These are phyloP conservation scores for Sclerotinia subarctica DNA, from an alignment of 2,329 filamentous ascomycete genomes.

Conservation along the genomic window DNA sequence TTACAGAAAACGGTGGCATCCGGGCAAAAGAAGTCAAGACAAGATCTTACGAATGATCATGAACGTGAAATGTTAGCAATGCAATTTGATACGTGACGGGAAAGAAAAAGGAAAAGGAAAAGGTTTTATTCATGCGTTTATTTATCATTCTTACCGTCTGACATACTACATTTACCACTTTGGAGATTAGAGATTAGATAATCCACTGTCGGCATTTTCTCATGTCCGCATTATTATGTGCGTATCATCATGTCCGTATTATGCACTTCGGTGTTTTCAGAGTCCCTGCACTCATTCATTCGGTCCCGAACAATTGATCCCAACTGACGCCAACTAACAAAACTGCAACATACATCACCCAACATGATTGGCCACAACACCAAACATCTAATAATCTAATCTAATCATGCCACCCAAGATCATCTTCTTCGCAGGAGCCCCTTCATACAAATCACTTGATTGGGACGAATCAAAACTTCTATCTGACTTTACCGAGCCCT, in stretches of 20 bases:
- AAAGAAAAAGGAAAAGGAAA: no score
- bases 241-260: no score
- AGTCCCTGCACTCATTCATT: neutral
- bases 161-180: neutral
- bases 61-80: neutral
- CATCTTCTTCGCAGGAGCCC: conserved; percentile 44
- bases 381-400: neutral
- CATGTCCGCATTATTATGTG: conserved; percentile 1
- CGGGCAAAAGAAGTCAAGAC: neutral
- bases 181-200: neutral
- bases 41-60: neutral
- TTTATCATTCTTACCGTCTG: neutral
- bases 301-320: neutral
- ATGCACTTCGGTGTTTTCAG: neutral
- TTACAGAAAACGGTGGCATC: neutral
- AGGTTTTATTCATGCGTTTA: neutral
- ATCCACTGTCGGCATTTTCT: neutral
- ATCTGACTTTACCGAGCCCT: conserved; percentile 43
- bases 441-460: conserved; percentile 49
- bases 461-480: conserved; percentile 55
- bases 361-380: neutral
- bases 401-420: conserved; percentile 17
- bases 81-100: neutral
- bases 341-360: neutral
- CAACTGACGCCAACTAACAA: neutral